Percentiles rank a stretch among this genome's conserved stretches.
Evolutionary conservation across 805 yeast species (phyloP).

Genomic region (Cyberlindnera maclurae): DNA sequence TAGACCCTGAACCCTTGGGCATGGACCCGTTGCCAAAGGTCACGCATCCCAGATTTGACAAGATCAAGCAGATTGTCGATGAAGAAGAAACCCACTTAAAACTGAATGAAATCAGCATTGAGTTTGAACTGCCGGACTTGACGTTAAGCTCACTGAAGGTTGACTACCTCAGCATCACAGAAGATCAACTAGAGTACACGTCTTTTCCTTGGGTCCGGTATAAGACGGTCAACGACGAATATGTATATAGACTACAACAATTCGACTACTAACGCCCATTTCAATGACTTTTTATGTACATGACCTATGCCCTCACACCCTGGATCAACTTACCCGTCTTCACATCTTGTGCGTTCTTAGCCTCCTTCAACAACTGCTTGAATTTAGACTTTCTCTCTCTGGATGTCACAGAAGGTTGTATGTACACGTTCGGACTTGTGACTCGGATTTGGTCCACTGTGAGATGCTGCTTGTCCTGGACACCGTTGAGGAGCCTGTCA

Average conservation of each 20-base stretch:
- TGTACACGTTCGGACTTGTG: conserved; percentile 19
- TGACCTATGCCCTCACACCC: conserved; percentile 14
- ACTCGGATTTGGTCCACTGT: conserved; percentile 12
- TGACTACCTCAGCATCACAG: conserved; percentile 60
- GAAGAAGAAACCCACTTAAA: conserved; percentile 7
- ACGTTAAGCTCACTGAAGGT: conserved; percentile 62
- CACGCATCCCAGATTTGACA: conserved; percentile 16
- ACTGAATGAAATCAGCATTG: conserved; percentile 35
- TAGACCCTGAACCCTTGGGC: conserved; percentile 14
- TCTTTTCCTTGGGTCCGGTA: conserved; percentile 79
- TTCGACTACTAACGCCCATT: no score
- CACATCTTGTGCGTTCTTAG: conserved; percentile 17
- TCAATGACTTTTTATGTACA: background rate
- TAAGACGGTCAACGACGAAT: conserved; percentile 33
- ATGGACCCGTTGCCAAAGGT: conserved; percentile 25
- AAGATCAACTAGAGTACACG: conserved; percentile 47
- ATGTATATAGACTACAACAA: conserved; percentile 19
- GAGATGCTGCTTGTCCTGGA: conserved; percentile 10
- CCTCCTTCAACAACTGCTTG: conserved; percentile 19
- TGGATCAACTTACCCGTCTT: conserved; percentile 18
- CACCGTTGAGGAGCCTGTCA: conserved; percentile 25
- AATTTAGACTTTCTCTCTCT: conserved; percentile 20
- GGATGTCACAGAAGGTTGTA: conserved; percentile 17
- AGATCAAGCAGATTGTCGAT: conserved; percentile 13
- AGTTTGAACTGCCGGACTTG: conserved; percentile 57